Base-by-base conservation (phyloP, 2,329 filamentous ascomycete genomes). In the Fusarium transvaalense region DNA sequence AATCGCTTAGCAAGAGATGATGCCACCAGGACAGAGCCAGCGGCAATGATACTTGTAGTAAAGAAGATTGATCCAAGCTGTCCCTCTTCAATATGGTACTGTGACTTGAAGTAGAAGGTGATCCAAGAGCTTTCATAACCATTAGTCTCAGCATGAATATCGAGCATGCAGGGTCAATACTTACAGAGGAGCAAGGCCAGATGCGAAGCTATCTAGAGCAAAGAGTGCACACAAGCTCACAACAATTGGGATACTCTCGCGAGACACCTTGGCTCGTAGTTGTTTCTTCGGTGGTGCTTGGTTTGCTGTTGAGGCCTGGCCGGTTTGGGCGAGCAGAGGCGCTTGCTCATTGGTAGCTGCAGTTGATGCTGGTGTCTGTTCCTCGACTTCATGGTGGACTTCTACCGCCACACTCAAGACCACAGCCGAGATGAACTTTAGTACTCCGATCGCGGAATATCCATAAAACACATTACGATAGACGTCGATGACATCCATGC, bases 171-270 rank as follows among this genome's bases (percentile, higher is more conserved):
- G 0, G 76, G 14, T 76, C 73, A 25, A 2, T 10, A 80, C 85
- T 76, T 80, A 89, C 82, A 88, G 73, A 23, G 88, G 87, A 6
- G 89, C 89, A 75, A 94, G 84, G 3, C 92, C 91, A 2, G 88
- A 90, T 2, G 90, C 91, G 58, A 93, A 86, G 0, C 88, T 86
- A 75, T 94, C 91, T 8, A 93, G 73, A 2, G 85, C 85, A 71
- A 93, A 91, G 2, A 95, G 80, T 10, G 91, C 77, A 73, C 89
- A 91, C 0, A 95, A 82, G 50, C 88, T 86, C 52, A 86, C 76
- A 8, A 92, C 80, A 31, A 89, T 82, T 1, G 79, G 72, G 9
- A 84, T 79, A 35, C 84, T 89, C n/a, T 86, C 80, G 4, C 77
- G 78, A 7, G 87, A 88, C 21, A 93, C 87, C 3, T 84, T 79